These are phyloP conservation scores for Hibiscus tridactylites DNA, from an alignment of 345 rosid genomes.

Conservation along the genomic window DNA sequence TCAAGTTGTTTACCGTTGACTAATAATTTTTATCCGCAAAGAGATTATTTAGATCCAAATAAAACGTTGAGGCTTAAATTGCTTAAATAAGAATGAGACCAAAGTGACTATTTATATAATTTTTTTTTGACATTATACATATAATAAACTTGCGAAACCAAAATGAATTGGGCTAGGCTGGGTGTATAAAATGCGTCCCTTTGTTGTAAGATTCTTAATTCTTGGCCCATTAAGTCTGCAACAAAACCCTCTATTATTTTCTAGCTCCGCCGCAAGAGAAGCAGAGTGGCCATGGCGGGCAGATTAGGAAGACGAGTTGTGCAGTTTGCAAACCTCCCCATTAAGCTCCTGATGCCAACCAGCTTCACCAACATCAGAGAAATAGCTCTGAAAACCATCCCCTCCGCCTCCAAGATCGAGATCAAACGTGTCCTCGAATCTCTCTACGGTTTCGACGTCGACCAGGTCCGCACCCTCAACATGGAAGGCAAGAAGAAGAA, in stretches of 20 bases:
- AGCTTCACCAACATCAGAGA: constrained; percentile 58
- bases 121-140: no score
- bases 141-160: no score
- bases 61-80: no score
- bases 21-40: no score
- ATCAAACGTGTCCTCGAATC: constrained; percentile 94
- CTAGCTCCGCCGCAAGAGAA: no score
- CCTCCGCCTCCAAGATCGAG: constrained; percentile 85
- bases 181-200: neutral
- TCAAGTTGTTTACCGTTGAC: no score
- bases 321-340: constrained; percentile 77
- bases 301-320: constrained; percentile 71
- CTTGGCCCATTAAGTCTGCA: neutral
- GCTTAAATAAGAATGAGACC: no score
- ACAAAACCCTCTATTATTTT: neutral
- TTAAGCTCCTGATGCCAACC: constrained; percentile 65
- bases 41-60: no score
- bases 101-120: no score
- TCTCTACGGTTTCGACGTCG: constrained; percentile 82
- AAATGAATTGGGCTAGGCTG: no score
- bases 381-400: constrained; percentile 70
- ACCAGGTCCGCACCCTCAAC: constrained; percentile 79
- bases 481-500: constrained; percentile 93
- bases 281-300: constrained; percentile 40
- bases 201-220: neutral